Conservation (phyloP, 768 basidiomycete genomes). For the Tricholoma terreum region DNA sequence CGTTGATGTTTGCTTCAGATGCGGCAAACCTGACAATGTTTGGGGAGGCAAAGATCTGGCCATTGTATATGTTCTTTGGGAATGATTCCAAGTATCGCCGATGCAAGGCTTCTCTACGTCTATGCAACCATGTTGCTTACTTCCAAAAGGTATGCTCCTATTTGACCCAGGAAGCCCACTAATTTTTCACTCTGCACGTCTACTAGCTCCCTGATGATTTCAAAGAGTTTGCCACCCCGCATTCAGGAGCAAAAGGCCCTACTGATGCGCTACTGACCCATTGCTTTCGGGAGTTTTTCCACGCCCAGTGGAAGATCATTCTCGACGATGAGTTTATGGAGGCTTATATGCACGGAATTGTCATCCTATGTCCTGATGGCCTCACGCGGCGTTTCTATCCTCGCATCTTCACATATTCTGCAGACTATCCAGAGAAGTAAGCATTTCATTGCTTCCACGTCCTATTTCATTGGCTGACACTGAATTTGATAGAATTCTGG, state of each 20-base stretch:
- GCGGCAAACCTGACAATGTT: constrained; percentile 26
- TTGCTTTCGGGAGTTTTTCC: constrained; percentile 1
- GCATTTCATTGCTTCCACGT: neutral
- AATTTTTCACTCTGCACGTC: neutral
- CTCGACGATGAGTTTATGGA: constrained; percentile 9
- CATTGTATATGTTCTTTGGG: constrained; percentile 19
- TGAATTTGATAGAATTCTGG: neutral
- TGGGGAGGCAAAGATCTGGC: constrained; percentile 23
- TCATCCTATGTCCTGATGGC: constrained; percentile 1
- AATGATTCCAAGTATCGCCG: constrained; percentile 24
- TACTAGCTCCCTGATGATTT: constrained; percentile 17
- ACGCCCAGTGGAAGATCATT: constrained; percentile 1
- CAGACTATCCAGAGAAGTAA: constrained; percentile 33
- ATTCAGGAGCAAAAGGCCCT: neutral
- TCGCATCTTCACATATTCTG: constrained; percentile 29
- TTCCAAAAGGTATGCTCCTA: neutral
- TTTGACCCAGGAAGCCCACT: neutral
- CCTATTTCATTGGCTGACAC: neutral
- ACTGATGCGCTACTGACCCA: neutral
- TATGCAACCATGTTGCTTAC: constrained; percentile 9
- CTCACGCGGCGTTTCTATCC: constrained; percentile 9
- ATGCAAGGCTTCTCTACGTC: constrained; percentile 6
- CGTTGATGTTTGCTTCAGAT: constrained; percentile 28
- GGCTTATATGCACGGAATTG: constrained; percentile 17
- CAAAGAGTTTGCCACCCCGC: constrained; percentile 11